Evolutionary conservation across 768 basidiomycete species (phyloP), one percentile per base, ranked within the genome.

Genomic region (Panus rudis): DNA sequence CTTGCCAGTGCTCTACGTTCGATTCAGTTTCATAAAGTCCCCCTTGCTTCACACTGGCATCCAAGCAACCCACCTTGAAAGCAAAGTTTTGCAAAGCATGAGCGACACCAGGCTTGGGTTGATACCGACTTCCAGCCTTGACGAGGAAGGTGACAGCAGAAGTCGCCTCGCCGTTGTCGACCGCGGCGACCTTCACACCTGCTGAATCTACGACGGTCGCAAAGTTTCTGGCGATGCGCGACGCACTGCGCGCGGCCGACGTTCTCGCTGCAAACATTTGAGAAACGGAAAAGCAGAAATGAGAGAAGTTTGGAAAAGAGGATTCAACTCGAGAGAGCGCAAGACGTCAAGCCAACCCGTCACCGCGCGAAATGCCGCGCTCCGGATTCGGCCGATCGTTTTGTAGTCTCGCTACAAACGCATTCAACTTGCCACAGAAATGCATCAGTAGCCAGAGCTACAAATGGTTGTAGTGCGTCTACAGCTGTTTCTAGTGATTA

Each of bases 1-100:
- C 60, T 81, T 79, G 45, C 71, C 70, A 26, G 89, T 94, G 68
- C 84, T 87, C 94, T 35, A 35, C n/a, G 34, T 6, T n/a, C n/a
- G n/a, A n/a, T n/a, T n/a, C n/a, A n/a, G n/a, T n/a, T n/a, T n/a
- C n/a, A n/a, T n/a, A n/a, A 19, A 10, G 42, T 19, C 8, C 35
- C 35, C 19, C 8, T 11, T 12, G 7, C 23, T 21, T 17, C 27
- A 25, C 25, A 38, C 34, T n/a, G 22, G 42, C 13, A 8, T 19
- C 24, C 30, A 22, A 28, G 2, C 39, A 20, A 34, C 80, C 37
- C 52, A 97, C 94, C 86, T 96, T 97, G 82, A 94, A 98, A 47
- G 92, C 85, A 76, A 92, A 97, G 79, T 92, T 93, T 77, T 96
- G 96, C 65, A 97, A 75, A 48, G 80, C 84, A 70, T 94, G 89